Percentiles rank a stretch among this genome's conserved stretches.
Conservation (phyloP, 2,329 filamentous ascomycete genomes). For the Diaporthe sp. region DNA sequence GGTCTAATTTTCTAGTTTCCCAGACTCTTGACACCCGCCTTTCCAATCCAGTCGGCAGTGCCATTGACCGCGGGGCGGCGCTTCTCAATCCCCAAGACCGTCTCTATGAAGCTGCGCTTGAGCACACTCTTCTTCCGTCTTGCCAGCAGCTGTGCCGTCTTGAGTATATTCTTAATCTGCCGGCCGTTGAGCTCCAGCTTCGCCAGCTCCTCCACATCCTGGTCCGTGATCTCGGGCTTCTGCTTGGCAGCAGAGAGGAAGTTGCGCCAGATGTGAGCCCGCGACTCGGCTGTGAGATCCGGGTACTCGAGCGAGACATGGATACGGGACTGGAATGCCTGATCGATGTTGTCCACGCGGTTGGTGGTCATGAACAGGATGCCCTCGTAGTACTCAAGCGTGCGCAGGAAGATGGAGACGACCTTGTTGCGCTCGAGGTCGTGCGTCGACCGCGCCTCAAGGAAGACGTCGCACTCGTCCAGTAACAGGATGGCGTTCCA, state of each 20-base stretch:
- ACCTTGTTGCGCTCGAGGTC: constrained; percentile 58
- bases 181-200: constrained; percentile 53
- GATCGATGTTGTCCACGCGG: constrained; percentile 60
- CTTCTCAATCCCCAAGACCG: constrained; percentile 49
- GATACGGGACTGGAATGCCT: constrained; percentile 63
- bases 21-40: not conserved
- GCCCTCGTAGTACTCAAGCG: constrained; percentile 63
- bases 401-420: constrained; percentile 56
- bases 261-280: constrained; percentile 55
- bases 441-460: constrained; percentile 47
- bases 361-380: constrained; percentile 66
- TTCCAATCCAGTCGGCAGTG: not conserved
- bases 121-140: constrained; percentile 53
- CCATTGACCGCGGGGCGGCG: constrained; percentile 43
- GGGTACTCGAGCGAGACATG: constrained; percentile 64
- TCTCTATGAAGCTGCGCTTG: constrained; percentile 49
- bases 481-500: constrained; percentile 82
- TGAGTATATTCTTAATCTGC: constrained; percentile 55
- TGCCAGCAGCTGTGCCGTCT: constrained; percentile 51
- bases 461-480: constrained; percentile 79
- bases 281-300: constrained; percentile 54
- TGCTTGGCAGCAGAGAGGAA: constrained; percentile 54
- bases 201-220: constrained; percentile 55
- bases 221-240: constrained; percentile 48
- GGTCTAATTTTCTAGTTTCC: not conserved